phyloP scores from a whole-genome alignment of 352 stramenopile genomes.

The Pythium oligandrum region DNA sequence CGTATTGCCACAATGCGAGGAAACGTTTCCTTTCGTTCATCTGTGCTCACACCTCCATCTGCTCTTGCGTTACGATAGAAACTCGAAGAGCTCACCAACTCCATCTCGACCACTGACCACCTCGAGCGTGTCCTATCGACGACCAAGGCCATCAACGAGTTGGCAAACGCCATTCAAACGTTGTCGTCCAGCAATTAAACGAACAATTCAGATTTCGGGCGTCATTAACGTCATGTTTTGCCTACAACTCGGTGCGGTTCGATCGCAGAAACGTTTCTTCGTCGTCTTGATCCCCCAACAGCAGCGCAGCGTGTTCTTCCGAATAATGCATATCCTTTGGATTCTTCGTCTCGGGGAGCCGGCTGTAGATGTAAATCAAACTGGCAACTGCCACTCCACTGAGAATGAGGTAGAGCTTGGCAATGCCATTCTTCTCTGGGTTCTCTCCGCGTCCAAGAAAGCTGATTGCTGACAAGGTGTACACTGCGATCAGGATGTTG shows the following conservation, averaged over 20 bases:
- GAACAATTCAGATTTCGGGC: background rate
- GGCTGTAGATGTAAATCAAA: constrained; percentile 45
- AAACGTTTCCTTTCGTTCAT: no score
- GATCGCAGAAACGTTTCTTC: constrained; percentile 26
- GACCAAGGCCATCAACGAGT: constrained; percentile 58
- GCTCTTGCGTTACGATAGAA: constrained; percentile 34
- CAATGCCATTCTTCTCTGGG: constrained; percentile 80
- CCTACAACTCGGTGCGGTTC: constrained; percentile 48
- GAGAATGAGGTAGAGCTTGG: constrained; percentile 82
- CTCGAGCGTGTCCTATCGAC: constrained; percentile 51
- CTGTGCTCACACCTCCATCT: no score
- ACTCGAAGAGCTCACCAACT: constrained; percentile 58
- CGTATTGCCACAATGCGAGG: no score
- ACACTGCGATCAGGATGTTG: constrained; percentile 79
- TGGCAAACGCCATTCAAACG: constrained; percentile 50
- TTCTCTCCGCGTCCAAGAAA: constrained; percentile 54
- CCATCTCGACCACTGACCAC: constrained; percentile 50
- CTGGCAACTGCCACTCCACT: constrained; percentile 33
- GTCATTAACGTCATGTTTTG: constrained; percentile 5
- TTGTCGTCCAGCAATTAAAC: constrained; percentile 16
- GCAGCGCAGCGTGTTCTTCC: constrained; percentile 39
- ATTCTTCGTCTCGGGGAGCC: constrained; percentile 61
- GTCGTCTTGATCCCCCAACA: constrained; percentile 26
- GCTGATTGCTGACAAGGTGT: constrained; percentile 74
- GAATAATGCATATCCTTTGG: constrained; percentile 20